Conservation (phyloP, 177 flowering plant species). For the Vitis hybrid region DNA sequence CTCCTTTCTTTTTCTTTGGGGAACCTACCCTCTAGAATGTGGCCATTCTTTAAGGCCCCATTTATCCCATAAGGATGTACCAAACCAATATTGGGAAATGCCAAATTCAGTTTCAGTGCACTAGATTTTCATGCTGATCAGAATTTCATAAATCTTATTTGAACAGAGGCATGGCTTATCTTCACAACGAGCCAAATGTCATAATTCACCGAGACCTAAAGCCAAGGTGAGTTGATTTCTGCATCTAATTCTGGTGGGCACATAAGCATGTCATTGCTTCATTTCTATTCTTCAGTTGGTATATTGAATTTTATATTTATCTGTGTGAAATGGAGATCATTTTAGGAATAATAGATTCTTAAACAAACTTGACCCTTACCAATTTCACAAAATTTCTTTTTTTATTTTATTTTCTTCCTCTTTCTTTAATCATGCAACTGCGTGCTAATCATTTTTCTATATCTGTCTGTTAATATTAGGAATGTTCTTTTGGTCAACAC, state of each 20-base stretch:
- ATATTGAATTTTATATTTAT: no score
- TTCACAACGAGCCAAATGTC: slow-evolving; percentile 98
- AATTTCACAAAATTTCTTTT: background rate
- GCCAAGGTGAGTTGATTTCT: slow-evolving; percentile 70
- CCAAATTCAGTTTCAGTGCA: background rate
- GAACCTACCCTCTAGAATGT: no score
- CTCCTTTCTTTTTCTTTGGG: no score
- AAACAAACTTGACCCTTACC: background rate
- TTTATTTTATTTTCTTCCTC: slow-evolving; percentile 3
- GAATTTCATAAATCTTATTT: slow-evolving; percentile 11
- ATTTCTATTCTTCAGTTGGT: no score
- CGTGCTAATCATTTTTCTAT: background rate
- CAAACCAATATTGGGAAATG: no score
- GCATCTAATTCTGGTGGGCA: background rate
- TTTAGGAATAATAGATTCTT: background rate
- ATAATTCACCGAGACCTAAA: slow-evolving; percentile 92
- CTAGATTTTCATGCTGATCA: slow-evolving; percentile 15
- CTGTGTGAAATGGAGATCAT: no score
- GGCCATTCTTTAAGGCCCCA: no score
- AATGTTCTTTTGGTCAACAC: slow-evolving; percentile 97
- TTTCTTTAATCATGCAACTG: background rate
- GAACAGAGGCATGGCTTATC: slow-evolving; percentile 96
- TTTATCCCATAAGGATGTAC: no score
- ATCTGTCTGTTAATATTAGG: slow-evolving; percentile 33
- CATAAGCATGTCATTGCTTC: background rate